Base-by-base conservation (phyloP, 2,329 filamentous ascomycete genomes). In the Cladosporium sp. region DNA sequence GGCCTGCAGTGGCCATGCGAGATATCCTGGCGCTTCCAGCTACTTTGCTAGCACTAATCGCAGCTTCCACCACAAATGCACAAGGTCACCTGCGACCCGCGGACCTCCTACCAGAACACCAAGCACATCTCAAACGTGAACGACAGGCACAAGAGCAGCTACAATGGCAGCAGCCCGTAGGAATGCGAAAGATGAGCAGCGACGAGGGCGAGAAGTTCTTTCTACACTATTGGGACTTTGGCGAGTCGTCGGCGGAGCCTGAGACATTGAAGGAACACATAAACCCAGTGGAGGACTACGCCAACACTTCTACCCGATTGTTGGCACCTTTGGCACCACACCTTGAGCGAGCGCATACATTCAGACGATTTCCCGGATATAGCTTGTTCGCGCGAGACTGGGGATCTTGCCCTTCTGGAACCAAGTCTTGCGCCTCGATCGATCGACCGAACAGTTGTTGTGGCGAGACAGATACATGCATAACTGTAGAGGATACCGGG, bases 191-290 rank as follows among this genome's bases (percentile, higher is more conserved):
- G 74, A 91, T 93, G 86, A 83, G 86, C 56, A 82, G 82, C 5
- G 88, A 92, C 73, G 85, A 87, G 59, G 86, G 86, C 67, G 89
- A 91, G 74, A 95, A 92, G 82, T 89, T 94, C 74, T 86, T 88
- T 70, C 80, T 88, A 65, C 84, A 91, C 53, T 89, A 92, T 75
- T 88, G 80, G 82, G 77, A 80, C 65, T 83, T 83, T 62, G 79
- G 77, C 3, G 73, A 72, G 53, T 40, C 21, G 40, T 7, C 49
- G 21, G 49, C 46, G 14, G 58, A 23, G 40, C 21, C 49, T 29
- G 52, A 66, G 35, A 62, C 61, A 44, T 26, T 59, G 28, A 5
- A 46, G 2, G 55, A 65, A 23, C 33, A 57, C 21, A 46, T 49
- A 40, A 50, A 59, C 40, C 16, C 28, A 23, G 14, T 11, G 40